A percentile compares a stretch with the other conserved stretches of the same genome.
These are phyloP conservation scores for Botryotinia calthae DNA, from an alignment of 2,329 filamentous ascomycete genomes.

Conservation along the genomic window DNA sequence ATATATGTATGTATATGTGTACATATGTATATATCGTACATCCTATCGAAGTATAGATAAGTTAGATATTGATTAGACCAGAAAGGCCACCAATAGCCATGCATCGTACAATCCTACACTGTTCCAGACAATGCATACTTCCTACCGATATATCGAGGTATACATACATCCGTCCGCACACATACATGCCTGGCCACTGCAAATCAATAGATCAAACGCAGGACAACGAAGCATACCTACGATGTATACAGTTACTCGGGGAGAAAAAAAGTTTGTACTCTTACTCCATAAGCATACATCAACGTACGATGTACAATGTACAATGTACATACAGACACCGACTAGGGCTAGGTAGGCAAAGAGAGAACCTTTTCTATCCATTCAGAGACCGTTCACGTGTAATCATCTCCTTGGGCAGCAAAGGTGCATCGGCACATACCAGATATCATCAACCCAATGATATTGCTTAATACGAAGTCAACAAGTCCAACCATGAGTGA, in stretches of 20 bases:
- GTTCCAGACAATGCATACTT: neutral
- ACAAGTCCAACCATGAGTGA: neutral
- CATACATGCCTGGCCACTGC: neutral
- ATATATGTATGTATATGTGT: too few species aligned
- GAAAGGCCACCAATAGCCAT: neutral
- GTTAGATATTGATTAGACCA: neutral
- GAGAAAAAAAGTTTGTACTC: neutral
- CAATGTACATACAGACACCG: neutral
- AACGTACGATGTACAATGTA: neutral
- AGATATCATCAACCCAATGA: neutral
- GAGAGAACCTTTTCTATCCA: neutral
- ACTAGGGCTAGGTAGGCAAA: neutral
- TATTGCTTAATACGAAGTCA: neutral
- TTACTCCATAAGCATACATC: neutral
- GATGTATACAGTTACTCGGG: neutral
- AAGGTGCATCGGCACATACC: neutral
- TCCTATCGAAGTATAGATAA: neutral
- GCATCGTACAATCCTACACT: neutral
- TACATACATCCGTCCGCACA: neutral
- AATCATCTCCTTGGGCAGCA: neutral
- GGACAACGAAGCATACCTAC: neutral
- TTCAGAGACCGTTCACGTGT: neutral
- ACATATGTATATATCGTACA: too few species aligned
- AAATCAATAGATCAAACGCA: neutral
- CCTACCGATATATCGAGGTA: neutral